phyloP scores from a whole-genome alignment of 225 moss, liverwort and hornwort genomes.

The Takakia lepidozioides region DNA sequence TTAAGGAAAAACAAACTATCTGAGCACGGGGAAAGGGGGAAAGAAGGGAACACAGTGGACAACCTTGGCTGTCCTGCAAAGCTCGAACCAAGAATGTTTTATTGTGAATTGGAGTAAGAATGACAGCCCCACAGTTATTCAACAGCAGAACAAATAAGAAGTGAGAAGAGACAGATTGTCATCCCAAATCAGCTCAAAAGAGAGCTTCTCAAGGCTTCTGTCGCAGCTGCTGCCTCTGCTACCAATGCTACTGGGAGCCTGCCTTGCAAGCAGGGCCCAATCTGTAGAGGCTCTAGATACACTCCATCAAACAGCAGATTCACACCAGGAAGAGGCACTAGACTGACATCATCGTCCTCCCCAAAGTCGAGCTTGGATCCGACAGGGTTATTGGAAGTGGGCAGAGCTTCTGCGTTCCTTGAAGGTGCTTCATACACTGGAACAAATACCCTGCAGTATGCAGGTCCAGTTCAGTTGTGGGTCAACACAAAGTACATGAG shows the following conservation, averaged over 20 bases:
- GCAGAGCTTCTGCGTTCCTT: slow-evolving; percentile 4
- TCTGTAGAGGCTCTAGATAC: slow-evolving; percentile 50
- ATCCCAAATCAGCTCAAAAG: neutral
- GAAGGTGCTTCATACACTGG: slow-evolving; percentile 5
- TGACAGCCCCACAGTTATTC: too few species aligned
- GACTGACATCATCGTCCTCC: slow-evolving; percentile 61
- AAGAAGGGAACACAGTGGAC: too few species aligned
- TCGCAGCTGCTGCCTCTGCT: slow-evolving; percentile 60
- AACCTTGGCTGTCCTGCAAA: too few species aligned
- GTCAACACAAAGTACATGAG: too few species aligned
- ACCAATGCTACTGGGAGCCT: slow-evolving; percentile 85
- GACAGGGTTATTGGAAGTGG: slow-evolving; percentile 7
- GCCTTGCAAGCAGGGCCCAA: slow-evolving; percentile 75
- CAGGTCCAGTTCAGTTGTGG: too few species aligned
- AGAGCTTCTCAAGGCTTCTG: slow-evolving; percentile 24
- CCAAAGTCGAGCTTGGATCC: slow-evolving; percentile 33
- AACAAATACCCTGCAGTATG: slow-evolving; percentile 3
- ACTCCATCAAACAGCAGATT: slow-evolving; percentile 83
- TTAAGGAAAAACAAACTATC: too few species aligned
- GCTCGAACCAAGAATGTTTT: too few species aligned
- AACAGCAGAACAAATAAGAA: too few species aligned
- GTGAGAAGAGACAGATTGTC: too few species aligned
- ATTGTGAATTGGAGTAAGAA: too few species aligned
- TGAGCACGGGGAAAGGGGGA: too few species aligned
- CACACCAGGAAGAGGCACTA: slow-evolving; percentile 78